phyloP scores from a whole-genome alignment of 345 rosid species.

The Aurinia saxatilis region DNA sequence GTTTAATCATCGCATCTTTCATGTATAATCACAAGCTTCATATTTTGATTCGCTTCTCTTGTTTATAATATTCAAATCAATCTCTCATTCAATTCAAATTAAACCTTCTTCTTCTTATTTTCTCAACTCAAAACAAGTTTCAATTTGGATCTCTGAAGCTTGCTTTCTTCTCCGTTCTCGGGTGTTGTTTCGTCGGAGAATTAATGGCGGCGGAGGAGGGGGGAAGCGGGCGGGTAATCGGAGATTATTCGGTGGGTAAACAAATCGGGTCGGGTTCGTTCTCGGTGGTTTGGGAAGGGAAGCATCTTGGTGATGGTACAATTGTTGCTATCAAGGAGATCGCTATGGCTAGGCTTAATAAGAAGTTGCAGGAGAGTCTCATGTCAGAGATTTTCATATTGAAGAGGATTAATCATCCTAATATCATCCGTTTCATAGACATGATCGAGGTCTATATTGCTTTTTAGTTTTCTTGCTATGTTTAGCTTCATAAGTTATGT shows the following conservation, averaged over 20 bases:
- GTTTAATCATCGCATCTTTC: not conserved
- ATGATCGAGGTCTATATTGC: constrained; percentile 74
- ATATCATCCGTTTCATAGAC: constrained; percentile 78
- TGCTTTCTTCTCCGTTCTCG: too few species aligned
- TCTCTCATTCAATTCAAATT: constrained; percentile 9
- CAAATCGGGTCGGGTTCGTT: constrained; percentile 98
- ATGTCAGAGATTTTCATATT: constrained; percentile 83
- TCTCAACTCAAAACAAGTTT: constrained; percentile 12
- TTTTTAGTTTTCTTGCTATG: not conserved
- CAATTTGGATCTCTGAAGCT: too few species aligned
- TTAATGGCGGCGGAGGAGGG: constrained; percentile 43
- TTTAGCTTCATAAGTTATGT: not conserved
- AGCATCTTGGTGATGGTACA: constrained; percentile 82
- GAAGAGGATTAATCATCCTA: constrained; percentile 68
- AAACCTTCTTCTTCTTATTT: not conserved
- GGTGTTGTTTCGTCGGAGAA: constrained; percentile 4
- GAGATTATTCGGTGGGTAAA: constrained; percentile 70
- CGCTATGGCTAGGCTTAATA: constrained; percentile 49
- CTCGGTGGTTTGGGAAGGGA: constrained; percentile 92
- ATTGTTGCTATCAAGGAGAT: constrained; percentile 98
- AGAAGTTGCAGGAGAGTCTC: constrained; percentile 87
- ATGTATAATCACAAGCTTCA: constrained; percentile 15
- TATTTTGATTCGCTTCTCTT: constrained; percentile 10
- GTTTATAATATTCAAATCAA: not conserved
- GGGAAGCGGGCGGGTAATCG: constrained; percentile 57